Evolutionary conservation across 129 eudicot genomes (phyloP), one percentile per base, ranked within the genome.

Genomic region (Cynara cardunculus): DNA sequence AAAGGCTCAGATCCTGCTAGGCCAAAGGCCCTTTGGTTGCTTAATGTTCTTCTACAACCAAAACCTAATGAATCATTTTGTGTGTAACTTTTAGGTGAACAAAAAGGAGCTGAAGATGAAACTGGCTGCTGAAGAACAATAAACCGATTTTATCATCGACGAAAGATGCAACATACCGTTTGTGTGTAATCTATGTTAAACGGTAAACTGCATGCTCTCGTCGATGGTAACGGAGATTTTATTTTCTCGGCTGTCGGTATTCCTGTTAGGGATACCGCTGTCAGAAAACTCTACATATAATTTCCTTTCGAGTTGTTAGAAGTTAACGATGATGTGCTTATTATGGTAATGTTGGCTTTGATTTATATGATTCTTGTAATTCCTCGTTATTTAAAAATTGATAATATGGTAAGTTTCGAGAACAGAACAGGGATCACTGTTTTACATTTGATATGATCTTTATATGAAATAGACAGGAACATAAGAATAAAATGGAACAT

Each of bases 21-120:
- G 35, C 5, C 35, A 31, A 31, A 31, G 35, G 35, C 35, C 4
- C 35, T 31, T 31, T 31, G 35, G 35, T 7, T 8, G 14, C 12
- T 39, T 92, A 13, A 41, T 62, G 27, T 70, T 53, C 67, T 14
- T 79, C 13, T 11, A 79, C 46, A 39, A 12, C 10, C 1, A 19
- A 44, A 31, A 68, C 24, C 21, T 69, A 41, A 53, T n/a, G 5
- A 34, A 35, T 82, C 68, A 59, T 7, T 61, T 16, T 27, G 53
- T 59, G 73, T 77, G n/a, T 53, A 26, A 8, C 22, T 76, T 65
- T 44, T 85, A 96, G 99, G 99, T 96, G 85, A 96, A 96, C 89
- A 92, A 96, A 88, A 96, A 92, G 84, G 99, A 96, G 72, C 86
- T 92, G 81, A 92, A 92, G 92, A 89, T 80, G 12, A 78, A 24